Evolutionary conservation across 2,329 filamentous ascomycete genomes (phyloP).

Genomic region (Nigrospora osmanthi): DNA sequence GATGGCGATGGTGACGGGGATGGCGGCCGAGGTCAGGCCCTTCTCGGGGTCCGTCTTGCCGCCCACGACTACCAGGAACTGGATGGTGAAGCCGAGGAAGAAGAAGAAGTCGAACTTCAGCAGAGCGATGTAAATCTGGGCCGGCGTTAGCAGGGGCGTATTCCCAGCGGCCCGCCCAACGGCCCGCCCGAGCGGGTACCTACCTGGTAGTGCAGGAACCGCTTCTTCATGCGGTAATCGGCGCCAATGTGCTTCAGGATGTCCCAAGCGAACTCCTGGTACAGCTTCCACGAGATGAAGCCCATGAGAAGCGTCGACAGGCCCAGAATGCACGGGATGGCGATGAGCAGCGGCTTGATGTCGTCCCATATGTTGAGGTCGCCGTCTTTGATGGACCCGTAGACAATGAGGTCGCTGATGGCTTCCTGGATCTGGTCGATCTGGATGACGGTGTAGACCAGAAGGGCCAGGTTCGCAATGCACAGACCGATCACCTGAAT

Average conservation of each 20-base stretch:
- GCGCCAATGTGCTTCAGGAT: slow-evolving; percentile 99
- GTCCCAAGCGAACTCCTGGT: slow-evolving; percentile 98
- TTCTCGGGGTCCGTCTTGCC: slow-evolving; percentile 66
- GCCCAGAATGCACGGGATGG: slow-evolving; percentile 78
- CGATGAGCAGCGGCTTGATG: slow-evolving; percentile 69
- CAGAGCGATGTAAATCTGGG: slow-evolving; percentile 89
- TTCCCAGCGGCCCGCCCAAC: not conserved
- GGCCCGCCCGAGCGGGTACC: slow-evolving; percentile 9
- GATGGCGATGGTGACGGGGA: slow-evolving; percentile 85
- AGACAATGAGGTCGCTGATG: slow-evolving; percentile 50
- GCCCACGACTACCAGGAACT: slow-evolving; percentile 90
- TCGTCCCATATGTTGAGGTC: slow-evolving; percentile 54
- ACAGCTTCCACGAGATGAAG: slow-evolving; percentile 86
- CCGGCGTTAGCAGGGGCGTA: not conserved
- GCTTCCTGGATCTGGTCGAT: slow-evolving; percentile 82
- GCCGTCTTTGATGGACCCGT: not conserved
- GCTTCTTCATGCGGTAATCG: slow-evolving; percentile 91
- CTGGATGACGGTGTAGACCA: slow-evolving; percentile 90
- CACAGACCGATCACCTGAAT: slow-evolving; percentile 97
- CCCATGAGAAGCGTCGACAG: slow-evolving; percentile 65
- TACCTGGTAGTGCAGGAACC: slow-evolving; percentile 95
- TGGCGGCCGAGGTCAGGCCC: slow-evolving; percentile 77
- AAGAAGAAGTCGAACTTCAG: slow-evolving; percentile 99
- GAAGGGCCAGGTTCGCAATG: slow-evolving; percentile 81
- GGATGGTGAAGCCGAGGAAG: slow-evolving; percentile 96